phyloP scores from a whole-genome alignment of 257 asterid species.

The Nicotiana knightiana region DNA sequence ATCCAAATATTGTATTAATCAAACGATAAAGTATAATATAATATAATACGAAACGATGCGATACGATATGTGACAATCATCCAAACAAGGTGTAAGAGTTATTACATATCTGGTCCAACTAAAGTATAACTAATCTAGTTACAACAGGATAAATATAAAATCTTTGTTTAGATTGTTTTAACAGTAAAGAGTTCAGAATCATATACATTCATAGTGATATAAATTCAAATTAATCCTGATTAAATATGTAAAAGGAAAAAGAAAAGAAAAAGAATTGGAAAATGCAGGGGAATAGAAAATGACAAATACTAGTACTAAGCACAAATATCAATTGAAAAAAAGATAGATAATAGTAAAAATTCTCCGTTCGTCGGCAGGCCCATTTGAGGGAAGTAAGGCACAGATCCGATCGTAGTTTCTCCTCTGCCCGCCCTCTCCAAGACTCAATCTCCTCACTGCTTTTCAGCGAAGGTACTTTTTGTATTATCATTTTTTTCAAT shows the following conservation, averaged over 20 bases:
- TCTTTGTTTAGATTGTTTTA: not conserved
- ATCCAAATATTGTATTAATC: no score
- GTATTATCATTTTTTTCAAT: not conserved
- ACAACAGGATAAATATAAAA: not conserved
- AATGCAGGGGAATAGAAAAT: not conserved
- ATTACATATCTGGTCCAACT: no score
- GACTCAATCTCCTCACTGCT: not conserved
- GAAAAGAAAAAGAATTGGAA: no score
- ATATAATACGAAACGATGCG: no score
- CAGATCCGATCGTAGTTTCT: slow-evolving; percentile 9
- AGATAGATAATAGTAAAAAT: not conserved
- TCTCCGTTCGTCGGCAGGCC: not conserved
- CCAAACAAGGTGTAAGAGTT: no score
- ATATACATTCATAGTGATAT: no score
- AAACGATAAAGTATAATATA: no score
- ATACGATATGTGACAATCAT: no score
- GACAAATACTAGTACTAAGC: not conserved
- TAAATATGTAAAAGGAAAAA: no score
- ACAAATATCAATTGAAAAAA: not conserved
- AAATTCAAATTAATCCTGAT: no score
- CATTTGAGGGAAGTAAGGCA: not conserved
- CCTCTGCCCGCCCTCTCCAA: not conserved
- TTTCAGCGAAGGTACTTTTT: not conserved
- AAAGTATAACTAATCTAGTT: not conserved
- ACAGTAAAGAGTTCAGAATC: no score